phyloP scores from a whole-genome alignment of 208 protist genomes.

The Acanthamoeba healyi region DNA sequence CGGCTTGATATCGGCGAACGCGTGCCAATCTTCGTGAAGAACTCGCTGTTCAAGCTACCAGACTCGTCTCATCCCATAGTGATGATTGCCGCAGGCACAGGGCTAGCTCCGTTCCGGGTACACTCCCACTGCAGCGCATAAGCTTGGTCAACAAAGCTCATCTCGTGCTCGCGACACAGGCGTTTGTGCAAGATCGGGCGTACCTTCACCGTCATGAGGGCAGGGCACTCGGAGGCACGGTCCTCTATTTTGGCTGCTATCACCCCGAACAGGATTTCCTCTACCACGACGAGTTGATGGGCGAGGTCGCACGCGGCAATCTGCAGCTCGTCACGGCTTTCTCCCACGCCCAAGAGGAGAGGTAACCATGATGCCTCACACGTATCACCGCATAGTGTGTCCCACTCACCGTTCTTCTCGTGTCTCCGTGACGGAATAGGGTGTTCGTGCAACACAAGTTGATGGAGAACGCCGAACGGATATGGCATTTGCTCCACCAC shows the following conservation, averaged over 20 bases:
- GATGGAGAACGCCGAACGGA: not conserved
- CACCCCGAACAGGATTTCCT: slow-evolving; percentile 9
- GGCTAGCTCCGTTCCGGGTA: slow-evolving; percentile 47
- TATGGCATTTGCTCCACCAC: slow-evolving; percentile 26
- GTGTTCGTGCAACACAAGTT: slow-evolving; percentile 43
- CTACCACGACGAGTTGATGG: not conserved
- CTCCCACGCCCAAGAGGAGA: slow-evolving; percentile 18
- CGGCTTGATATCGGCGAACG: not conserved
- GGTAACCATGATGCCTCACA: not conserved
- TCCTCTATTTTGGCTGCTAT: slow-evolving; percentile 34
- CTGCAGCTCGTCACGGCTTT: slow-evolving; percentile 16
- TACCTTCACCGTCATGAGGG: not conserved
- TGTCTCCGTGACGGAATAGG: not conserved
- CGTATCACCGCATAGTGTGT: not conserved
- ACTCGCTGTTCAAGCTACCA: not conserved
- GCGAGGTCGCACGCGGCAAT: not conserved
- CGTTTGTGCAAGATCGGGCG: slow-evolving; percentile 9
- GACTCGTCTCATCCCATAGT: not conserved
- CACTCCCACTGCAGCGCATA: too few relatives aligned
- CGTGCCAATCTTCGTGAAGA: slow-evolving; percentile 14
- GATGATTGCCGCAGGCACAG: slow-evolving; percentile 63
- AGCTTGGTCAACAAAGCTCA: too few relatives aligned
- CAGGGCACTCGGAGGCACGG: not conserved
- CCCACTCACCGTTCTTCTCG: not conserved
- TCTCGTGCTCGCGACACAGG: too few relatives aligned